Conservation (phyloP, 1,284 basidiomycete genomes). For the Rhodotorula sp. region DNA sequence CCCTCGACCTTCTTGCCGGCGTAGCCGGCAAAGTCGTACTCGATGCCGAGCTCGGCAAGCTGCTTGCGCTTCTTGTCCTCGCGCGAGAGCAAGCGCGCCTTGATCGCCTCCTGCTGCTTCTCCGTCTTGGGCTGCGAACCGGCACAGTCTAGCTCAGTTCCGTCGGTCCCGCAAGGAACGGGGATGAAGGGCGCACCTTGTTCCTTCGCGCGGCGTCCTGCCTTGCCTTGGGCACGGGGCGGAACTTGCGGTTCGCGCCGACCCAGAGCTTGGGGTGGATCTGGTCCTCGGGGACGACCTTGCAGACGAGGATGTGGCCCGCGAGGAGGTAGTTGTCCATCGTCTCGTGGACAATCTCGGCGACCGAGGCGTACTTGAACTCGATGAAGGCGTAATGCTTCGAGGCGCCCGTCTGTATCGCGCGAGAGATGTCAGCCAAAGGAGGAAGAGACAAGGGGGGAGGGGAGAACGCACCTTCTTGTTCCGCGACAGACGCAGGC, state of each 20-base stretch:
- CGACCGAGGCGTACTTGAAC: slow-evolving; percentile 84
- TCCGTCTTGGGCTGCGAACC: slow-evolving; percentile 68
- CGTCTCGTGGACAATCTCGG: slow-evolving; percentile 93
- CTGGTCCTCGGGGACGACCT: slow-evolving; percentile 79
- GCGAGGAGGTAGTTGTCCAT: slow-evolving; percentile 98
- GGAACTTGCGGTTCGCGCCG: slow-evolving; percentile 92
- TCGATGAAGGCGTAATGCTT: slow-evolving; percentile 98
- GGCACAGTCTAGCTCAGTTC: not conserved
- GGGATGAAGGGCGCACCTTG: slow-evolving; percentile 60
- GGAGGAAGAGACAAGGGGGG: not conserved
- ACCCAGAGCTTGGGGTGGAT: slow-evolving; percentile 94
- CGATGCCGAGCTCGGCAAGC: slow-evolving; percentile 78
- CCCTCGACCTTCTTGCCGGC: slow-evolving; percentile 24
- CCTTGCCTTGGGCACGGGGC: slow-evolving; percentile 70
- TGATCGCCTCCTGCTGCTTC: slow-evolving; percentile 68
- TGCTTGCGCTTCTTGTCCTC: slow-evolving; percentile 77
- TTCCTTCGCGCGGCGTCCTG: slow-evolving; percentile 68
- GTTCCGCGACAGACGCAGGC: slow-evolving; percentile 87
- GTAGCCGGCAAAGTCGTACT: slow-evolving; percentile 77
- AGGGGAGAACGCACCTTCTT: slow-evolving; percentile 65
- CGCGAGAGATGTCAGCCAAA: too few species aligned
- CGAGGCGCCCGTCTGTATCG: slow-evolving; percentile 79
- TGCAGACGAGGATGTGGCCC: slow-evolving; percentile 89
- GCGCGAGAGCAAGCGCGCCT: slow-evolving; percentile 71
- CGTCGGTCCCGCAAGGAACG: not conserved